Evolutionary conservation across 768 basidiomycete genomes (phyloP).

Genomic region (Rhizopogon sp.): DNA sequence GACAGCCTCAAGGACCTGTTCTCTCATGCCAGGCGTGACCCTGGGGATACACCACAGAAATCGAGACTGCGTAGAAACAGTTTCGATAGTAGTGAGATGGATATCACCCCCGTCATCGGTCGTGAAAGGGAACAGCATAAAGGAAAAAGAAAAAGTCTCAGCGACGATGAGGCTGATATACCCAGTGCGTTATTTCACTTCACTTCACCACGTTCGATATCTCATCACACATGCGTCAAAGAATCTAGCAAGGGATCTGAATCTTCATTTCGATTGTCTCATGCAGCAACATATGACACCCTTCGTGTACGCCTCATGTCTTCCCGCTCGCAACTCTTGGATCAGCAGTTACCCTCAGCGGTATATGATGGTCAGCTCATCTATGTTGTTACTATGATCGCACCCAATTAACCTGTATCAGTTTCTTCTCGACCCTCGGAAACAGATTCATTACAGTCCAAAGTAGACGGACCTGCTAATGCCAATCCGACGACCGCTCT

Average conservation of each 20-base stretch:
- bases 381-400: background rate
- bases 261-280: slow-evolving; percentile 37
- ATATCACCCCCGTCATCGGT: slow-evolving; percentile 43
- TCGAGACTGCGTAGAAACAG: slow-evolving; percentile 47
- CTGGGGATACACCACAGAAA: slow-evolving; percentile 63
- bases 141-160: slow-evolving; percentile 53
- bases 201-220: slow-evolving; percentile 5
- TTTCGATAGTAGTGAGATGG: slow-evolving; percentile 55
- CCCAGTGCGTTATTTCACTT: slow-evolving; percentile 36
- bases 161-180: slow-evolving; percentile 64
- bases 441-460: slow-evolving; percentile 10
- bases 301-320: slow-evolving; percentile 41
- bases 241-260: slow-evolving; percentile 23
- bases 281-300: slow-evolving; percentile 41
- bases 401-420: background rate
- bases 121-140: slow-evolving; percentile 39
- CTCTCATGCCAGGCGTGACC: slow-evolving; percentile 57
- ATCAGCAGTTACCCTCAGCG: slow-evolving; percentile 27
- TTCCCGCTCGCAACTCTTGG: slow-evolving; percentile 32
- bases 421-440: slow-evolving; percentile 2
- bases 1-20: slow-evolving; percentile 64
- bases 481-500: slow-evolving; percentile 25
- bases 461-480: slow-evolving; percentile 12
- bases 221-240: slow-evolving; percentile 8
- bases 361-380: slow-evolving; percentile 31